Evolutionary conservation across 2,329 filamentous ascomycete genomes (phyloP).

Genomic region (Ceratocystis diversiconidia): DNA sequence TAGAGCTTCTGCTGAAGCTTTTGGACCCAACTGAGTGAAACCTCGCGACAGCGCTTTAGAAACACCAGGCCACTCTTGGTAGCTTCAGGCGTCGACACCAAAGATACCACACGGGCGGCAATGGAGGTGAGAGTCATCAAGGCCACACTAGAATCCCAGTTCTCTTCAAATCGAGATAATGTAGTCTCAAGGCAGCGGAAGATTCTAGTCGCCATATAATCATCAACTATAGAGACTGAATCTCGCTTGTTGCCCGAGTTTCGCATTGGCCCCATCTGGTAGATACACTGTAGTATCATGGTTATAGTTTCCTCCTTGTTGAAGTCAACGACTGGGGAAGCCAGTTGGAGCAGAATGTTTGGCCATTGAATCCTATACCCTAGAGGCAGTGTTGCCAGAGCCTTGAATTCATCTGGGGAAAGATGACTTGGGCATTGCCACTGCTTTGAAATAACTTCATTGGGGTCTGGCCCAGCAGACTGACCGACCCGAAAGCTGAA

Average conservation of each 20-base stretch:
- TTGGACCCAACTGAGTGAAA: conserved; percentile 29
- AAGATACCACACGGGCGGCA: conserved; percentile 29
- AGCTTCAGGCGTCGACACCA: conserved; percentile 22
- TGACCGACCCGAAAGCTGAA: conserved; percentile 27
- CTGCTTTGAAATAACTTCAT: conserved; percentile 39
- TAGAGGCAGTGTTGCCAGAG: conserved; percentile 34
- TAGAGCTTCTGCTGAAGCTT: conserved; percentile 24
- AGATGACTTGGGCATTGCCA: conserved; percentile 34
- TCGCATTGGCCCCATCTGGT: conserved; percentile 31
- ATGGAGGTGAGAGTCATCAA: conserved; percentile 30
- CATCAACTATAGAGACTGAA: neutral
- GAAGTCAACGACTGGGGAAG: conserved; percentile 34
- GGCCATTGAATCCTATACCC: conserved; percentile 39
- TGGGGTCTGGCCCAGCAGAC: conserved; percentile 25
- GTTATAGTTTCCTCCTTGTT: conserved; percentile 34
- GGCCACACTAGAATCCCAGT: conserved; percentile 36
- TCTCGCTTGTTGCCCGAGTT: neutral
- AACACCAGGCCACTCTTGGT: conserved; percentile 22
- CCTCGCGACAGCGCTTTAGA: conserved; percentile 25
- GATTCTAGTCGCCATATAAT: conserved; percentile 26
- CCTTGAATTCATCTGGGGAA: conserved; percentile 39
- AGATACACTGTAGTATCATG: conserved; percentile 35
- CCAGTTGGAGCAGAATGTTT: conserved; percentile 40
- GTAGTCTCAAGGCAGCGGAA: conserved; percentile 22
- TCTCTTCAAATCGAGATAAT: conserved; percentile 29